phyloP scores from a whole-genome alignment of 768 basidiomycete species.

The Russula abietina region DNA sequence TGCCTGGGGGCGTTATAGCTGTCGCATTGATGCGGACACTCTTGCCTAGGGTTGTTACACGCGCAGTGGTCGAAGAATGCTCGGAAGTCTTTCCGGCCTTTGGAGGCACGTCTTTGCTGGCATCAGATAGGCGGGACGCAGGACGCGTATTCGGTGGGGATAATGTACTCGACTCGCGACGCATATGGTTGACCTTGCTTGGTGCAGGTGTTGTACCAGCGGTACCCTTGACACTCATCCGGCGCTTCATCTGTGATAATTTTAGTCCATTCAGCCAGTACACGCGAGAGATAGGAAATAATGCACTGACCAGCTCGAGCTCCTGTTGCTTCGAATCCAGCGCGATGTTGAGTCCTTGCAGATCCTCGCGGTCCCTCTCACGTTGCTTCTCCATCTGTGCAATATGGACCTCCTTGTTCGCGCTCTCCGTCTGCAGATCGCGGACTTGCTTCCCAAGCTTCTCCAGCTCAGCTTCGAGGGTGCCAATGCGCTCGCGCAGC shows the following conservation, averaged over 20 bases:
- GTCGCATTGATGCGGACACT: constrained; percentile 24
- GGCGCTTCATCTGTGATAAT: constrained; percentile 21
- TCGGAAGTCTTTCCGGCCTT: constrained; percentile 18
- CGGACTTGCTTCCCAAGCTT: constrained; percentile 57
- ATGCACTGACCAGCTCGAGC: constrained; percentile 64
- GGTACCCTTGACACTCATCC: constrained; percentile 21
- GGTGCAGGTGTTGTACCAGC: constrained; percentile 19
- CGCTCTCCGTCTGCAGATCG: constrained; percentile 71
- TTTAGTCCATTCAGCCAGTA: neutral
- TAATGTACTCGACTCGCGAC: constrained; percentile 22
- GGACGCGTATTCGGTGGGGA: constrained; percentile 20
- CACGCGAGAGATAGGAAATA: too few species aligned
- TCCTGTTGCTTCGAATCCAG: constrained; percentile 94
- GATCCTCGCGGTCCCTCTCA: constrained; percentile 66
- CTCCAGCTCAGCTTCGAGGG: constrained; percentile 54
- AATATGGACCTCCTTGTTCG: constrained; percentile 78
- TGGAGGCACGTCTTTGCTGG: constrained; percentile 13
- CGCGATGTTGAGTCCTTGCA: constrained; percentile 82
- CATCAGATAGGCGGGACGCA: constrained; percentile 24
- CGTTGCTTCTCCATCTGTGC: constrained; percentile 64
- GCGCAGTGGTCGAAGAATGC: neutral
- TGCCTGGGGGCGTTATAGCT: constrained; percentile 9
- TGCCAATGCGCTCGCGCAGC: constrained; percentile 44
- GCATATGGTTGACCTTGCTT: constrained; percentile 16
- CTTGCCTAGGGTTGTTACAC: constrained; percentile 23